Base-by-base conservation (phyloP, 768 basidiomycete species). In the Podaxis sp. region DNA sequence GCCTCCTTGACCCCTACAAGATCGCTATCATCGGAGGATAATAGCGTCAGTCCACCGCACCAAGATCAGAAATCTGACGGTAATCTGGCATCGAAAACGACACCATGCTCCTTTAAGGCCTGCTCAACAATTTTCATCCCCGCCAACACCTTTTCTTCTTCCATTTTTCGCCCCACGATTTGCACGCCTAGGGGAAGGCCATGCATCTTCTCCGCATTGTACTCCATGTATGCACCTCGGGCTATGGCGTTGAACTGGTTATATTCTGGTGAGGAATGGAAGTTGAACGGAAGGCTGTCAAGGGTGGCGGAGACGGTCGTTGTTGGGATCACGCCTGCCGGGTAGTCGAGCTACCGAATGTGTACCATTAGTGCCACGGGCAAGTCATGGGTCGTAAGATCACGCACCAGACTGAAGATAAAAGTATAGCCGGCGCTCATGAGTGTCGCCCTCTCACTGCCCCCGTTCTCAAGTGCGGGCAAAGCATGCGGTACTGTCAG, bases 101-200 rank as follows among this genome's bases (percentile, higher is more conserved):
- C 49, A 37, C 49, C 58, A 10, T 33, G 38, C 24, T 50, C 58
- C 22, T 65, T 67, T 65, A 82, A 66, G 2, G 78, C 75, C 40
- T 64, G 71, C 67, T 80, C 77, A 20, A 80, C 74, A 28, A 90
- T 77, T 67, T 84, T 83, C 85, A 90, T 89, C 2, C 84, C 87
- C 67, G 86, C 84, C 6, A 91, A 65, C 2, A 89, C 88, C 68
- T 86, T 86, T 73, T 92, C 90, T 72, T 91, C 90, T 70, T 89
- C 86, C 44, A 89, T 78, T 46, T 85, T 75, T 50, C 80, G 74
- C 1, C 87, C 88, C 0, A 84, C 79, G 36, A 91, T 72, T 69
- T 91, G 88, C 11, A 90, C 83, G 1, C 87, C 87, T 1, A 91
- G 69, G 0, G 90, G 88, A 4, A 90, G 74, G 6, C 89, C 89